phyloP scores from a whole-genome alignment of 129 eudicot species.

The Lonicera japonica region DNA sequence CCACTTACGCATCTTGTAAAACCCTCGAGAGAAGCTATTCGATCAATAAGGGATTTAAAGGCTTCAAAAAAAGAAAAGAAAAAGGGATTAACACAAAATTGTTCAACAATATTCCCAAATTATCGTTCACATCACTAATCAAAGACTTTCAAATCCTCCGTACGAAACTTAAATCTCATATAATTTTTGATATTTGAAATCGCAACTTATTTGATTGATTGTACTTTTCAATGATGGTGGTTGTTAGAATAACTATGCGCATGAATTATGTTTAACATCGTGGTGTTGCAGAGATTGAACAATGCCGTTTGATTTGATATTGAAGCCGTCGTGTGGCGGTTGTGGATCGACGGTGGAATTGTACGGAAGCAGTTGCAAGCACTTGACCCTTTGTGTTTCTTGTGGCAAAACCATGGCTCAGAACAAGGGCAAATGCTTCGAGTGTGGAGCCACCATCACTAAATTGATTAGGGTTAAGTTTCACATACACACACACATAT shows the following conservation, averaged over 20 bases:
- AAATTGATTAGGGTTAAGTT: constrained; percentile 64
- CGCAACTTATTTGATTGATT: not conserved
- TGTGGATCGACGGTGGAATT: constrained; percentile 69
- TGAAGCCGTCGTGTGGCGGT: constrained; percentile 67
- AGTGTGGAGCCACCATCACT: constrained; percentile 72
- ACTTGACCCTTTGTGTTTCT: constrained; percentile 73
- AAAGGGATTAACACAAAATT: too few species aligned
- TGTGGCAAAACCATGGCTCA: constrained; percentile 91
- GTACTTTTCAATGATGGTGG: not conserved
- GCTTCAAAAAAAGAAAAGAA: too few species aligned
- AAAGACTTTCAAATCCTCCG: not conserved
- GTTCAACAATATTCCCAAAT: too few species aligned
- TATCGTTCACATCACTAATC: not conserved
- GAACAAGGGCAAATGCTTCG: constrained; percentile 63
- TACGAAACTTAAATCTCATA: not conserved
- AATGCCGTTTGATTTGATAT: constrained; percentile 68
- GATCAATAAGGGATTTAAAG: too few species aligned
- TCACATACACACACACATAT: not conserved
- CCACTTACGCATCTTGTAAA: too few species aligned
- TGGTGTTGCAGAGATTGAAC: not conserved
- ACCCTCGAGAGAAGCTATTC: too few species aligned
- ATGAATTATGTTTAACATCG: not conserved
- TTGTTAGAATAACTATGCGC: too few species aligned
- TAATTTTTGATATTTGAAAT: too few species aligned
- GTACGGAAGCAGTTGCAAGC: constrained; percentile 96